Evolutionary conservation across 176 grass and related monocot species (phyloP).

Genomic region (Canna indica): DNA sequence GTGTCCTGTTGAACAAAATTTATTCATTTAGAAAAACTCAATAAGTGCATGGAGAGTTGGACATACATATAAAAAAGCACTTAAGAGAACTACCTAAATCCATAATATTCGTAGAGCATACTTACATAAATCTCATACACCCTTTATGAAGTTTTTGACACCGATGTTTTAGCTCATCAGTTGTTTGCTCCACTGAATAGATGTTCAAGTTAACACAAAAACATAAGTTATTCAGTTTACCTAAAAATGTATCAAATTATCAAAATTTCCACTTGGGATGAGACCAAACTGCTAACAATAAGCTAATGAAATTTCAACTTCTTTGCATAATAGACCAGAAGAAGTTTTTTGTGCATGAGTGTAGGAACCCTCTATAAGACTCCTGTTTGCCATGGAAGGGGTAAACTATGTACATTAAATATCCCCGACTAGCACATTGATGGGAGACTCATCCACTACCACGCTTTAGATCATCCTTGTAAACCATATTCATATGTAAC

Average conservation of each 20-base stretch:
- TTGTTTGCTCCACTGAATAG: slow-evolving; percentile 77
- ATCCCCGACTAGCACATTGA: no score
- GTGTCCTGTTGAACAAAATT: slow-evolving; percentile 39
- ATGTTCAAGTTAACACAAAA: slow-evolving; percentile 24
- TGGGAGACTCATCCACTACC: no score
- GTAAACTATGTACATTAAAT: no score
- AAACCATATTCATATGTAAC: no score
- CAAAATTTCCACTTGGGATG: background rate
- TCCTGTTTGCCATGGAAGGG: no score
- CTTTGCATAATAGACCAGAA: background rate
- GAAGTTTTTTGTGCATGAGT: background rate
- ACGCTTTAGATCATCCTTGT: no score
- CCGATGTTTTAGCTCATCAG: slow-evolving; percentile 80
- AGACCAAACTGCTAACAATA: background rate
- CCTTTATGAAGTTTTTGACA: slow-evolving; percentile 91
- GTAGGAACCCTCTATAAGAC: background rate
- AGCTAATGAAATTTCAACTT: background rate
- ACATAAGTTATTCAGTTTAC: slow-evolving; percentile 6
- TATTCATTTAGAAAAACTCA: background rate
- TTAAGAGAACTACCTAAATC: background rate
- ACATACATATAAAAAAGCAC: background rate
- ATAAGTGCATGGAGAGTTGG: background rate
- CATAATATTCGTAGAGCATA: slow-evolving; percentile 17
- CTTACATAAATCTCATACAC: slow-evolving; percentile 85
- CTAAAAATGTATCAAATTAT: background rate